phyloP scores from a whole-genome alignment of 2,329 filamentous ascomycete species.

The Arthrobotrys megalospora region DNA sequence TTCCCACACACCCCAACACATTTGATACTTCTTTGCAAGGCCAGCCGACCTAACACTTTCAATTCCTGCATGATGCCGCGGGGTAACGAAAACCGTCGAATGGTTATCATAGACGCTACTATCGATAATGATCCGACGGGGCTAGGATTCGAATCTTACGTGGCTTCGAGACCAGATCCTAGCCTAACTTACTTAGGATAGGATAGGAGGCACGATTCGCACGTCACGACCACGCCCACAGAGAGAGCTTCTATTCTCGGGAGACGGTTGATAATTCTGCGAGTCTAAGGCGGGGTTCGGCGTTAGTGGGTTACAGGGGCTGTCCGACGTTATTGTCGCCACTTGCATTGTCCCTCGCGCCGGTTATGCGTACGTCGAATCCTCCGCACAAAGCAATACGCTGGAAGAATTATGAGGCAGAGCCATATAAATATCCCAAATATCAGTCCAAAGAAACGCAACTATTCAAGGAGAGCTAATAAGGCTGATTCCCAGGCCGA shows the following conservation, averaged over 20 bases:
- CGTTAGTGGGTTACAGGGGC: background rate
- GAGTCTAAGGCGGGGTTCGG: background rate
- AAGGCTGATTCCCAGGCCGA: background rate
- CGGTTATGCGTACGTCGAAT: background rate
- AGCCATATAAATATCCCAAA: background rate
- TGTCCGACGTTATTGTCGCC: background rate
- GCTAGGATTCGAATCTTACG: background rate
- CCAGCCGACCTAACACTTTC: background rate
- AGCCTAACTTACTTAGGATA: background rate
- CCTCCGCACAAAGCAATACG: background rate
- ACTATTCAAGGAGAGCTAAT: background rate
- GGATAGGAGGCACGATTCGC: background rate
- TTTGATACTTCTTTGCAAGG: background rate
- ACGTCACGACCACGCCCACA: background rate
- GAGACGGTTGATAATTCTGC: background rate
- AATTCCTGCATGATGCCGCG: background rate
- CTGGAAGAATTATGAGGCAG: background rate
- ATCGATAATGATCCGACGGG: background rate
- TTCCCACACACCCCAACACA: background rate
- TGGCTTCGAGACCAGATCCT: conserved; percentile 9
- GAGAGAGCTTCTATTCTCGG: conserved; percentile 4
- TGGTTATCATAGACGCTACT: background rate
- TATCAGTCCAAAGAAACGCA: background rate
- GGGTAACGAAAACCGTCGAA: background rate
- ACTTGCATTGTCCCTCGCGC: background rate